These are phyloP conservation scores for Kodamaea ohmeri DNA, from an alignment of 1,139 yeast genomes.

Conservation along the genomic window DNA sequence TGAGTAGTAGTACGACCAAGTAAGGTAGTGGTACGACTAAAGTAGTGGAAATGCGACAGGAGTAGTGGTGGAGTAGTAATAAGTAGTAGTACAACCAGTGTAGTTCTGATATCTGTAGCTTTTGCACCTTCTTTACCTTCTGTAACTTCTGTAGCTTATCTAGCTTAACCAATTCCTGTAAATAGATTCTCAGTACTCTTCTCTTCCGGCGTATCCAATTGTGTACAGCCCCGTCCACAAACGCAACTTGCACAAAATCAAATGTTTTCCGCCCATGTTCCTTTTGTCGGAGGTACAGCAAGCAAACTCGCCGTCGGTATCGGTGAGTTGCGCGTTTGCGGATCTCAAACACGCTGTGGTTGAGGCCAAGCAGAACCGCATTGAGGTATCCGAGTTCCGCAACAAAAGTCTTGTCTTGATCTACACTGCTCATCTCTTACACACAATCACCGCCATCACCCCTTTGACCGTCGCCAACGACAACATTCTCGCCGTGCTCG, in stretches of 20 bases:
- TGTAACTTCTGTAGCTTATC: no score
- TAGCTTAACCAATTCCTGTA: no score
- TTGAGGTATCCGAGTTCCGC: conserved; percentile 18
- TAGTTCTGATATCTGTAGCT: no score
- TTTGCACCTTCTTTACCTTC: no score
- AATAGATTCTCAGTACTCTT: no score
- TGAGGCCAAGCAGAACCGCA: conserved; percentile 17
- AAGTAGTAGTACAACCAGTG: no score
- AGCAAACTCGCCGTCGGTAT: conserved; percentile 18
- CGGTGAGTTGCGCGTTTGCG: conserved; percentile 16
- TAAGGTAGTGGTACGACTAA: no score
- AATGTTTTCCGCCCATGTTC: conserved; percentile 8
- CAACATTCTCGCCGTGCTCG: conserved; percentile 17
- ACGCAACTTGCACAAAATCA: neutral
- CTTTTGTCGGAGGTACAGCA: conserved; percentile 20
- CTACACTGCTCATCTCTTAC: conserved; percentile 3
- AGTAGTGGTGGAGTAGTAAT: no score
- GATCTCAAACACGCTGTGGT: conserved; percentile 18
- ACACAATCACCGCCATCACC: conserved; percentile 10
- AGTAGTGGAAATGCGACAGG: no score
- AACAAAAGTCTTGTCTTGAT: neutral
- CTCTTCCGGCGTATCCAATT: no score
- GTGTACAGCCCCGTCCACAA: neutral
- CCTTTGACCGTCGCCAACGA: conserved; percentile 8
- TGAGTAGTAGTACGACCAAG: no score